Evolutionary conservation across 768 basidiomycete species (phyloP).

Genomic region (Tephrocybe sp.): DNA sequence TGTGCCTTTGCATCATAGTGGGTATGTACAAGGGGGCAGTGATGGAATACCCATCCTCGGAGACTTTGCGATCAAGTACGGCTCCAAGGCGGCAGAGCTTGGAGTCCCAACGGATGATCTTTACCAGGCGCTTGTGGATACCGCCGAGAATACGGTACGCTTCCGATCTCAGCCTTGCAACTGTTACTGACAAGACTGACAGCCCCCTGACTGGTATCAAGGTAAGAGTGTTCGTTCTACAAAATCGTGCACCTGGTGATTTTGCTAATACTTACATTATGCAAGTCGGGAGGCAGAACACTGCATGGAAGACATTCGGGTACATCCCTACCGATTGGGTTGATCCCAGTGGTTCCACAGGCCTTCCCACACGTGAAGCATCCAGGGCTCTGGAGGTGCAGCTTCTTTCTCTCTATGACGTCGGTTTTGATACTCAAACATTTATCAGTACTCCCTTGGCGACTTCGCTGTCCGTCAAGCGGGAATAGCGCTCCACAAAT

Average conservation of each 20-base stretch:
- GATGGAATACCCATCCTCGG: slow-evolving; percentile 55
- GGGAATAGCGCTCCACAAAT: slow-evolving; percentile 39
- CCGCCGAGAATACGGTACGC: slow-evolving; percentile 49
- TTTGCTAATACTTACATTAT: neutral
- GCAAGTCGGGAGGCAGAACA: slow-evolving; percentile 49
- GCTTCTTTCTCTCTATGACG: neutral
- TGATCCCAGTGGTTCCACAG: slow-evolving; percentile 47
- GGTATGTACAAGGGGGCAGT: slow-evolving; percentile 49
- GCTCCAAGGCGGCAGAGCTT: slow-evolving; percentile 31
- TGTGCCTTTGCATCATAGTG: too few species aligned
- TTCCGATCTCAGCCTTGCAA: neutral
- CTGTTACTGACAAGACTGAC: neutral
- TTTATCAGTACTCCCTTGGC: slow-evolving; percentile 42
- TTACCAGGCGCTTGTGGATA: slow-evolving; percentile 50
- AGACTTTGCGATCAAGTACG: slow-evolving; percentile 52
- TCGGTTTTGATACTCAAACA: neutral
- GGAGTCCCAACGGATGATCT: slow-evolving; percentile 46
- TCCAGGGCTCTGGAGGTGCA: slow-evolving; percentile 46
- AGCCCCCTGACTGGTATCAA: slow-evolving; percentile 54
- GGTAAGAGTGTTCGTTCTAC: slow-evolving; percentile 21
- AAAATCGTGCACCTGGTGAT: neutral
- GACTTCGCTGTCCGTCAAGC: slow-evolving; percentile 57
- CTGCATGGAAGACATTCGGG: slow-evolving; percentile 50
- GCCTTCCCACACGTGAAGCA: slow-evolving; percentile 49
- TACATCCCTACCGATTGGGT: slow-evolving; percentile 50